phyloP scores from a whole-genome alignment of 2,329 filamentous ascomycete genomes.

The Pyrenophora teres region DNA sequence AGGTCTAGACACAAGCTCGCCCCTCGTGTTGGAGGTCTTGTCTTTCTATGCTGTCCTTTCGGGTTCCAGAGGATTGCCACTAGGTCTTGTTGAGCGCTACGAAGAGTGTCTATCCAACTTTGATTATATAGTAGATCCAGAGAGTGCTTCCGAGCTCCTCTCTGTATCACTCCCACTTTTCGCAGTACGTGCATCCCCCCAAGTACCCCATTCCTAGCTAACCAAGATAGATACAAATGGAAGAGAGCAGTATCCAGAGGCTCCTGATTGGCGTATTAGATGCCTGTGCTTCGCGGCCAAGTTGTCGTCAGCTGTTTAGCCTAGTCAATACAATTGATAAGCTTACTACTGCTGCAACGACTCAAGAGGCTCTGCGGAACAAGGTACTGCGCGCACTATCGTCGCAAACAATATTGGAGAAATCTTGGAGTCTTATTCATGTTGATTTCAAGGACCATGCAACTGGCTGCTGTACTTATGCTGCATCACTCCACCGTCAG shows the following conservation, averaged over 20 bases:
- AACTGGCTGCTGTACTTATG: constrained; percentile 21
- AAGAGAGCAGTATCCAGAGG: constrained; percentile 16
- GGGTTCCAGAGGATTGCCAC: constrained; percentile 21
- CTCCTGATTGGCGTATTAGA: constrained; percentile 25
- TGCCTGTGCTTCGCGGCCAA: constrained; percentile 11
- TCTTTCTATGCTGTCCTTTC: constrained; percentile 38
- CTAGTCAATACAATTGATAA: constrained; percentile 22
- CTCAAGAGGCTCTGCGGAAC: constrained; percentile 20
- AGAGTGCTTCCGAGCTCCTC: constrained; percentile 24
- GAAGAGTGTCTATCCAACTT: constrained; percentile 20
- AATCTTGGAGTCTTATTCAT: constrained; percentile 26
- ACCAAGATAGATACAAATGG: constrained; percentile 25
- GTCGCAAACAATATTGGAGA: constrained; percentile 29
- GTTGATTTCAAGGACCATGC: background rate
- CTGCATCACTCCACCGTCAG: constrained; percentile 15
- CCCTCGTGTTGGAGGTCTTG: constrained; percentile 38
- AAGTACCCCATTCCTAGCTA: background rate
- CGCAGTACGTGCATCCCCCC: constrained; percentile 25
- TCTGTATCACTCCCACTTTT: constrained; percentile 32
- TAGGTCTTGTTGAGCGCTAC: constrained; percentile 30
- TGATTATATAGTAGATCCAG: constrained; percentile 12
- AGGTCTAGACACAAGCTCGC: constrained; percentile 21
- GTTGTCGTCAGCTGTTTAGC: constrained; percentile 14
- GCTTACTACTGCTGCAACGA: constrained; percentile 18
- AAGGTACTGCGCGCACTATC: constrained; percentile 33